phyloP scores from a whole-genome alignment of 192 early-diverging fungal genomes.

The Coemansia umbellata region DNA sequence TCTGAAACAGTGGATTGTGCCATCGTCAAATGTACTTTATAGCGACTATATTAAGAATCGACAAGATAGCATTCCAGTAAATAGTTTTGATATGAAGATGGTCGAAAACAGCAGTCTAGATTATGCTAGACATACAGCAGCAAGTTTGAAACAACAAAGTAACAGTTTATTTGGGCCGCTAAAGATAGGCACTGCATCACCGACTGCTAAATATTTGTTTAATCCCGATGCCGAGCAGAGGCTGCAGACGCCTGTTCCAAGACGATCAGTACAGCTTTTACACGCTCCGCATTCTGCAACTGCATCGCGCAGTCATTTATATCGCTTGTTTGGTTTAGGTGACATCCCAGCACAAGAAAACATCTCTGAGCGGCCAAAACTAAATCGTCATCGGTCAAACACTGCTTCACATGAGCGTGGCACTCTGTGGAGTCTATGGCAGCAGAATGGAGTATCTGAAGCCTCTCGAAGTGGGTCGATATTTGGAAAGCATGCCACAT shows the following conservation, averaged over 20 bases:
- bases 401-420: constrained; percentile 20
- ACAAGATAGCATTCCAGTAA: neutral
- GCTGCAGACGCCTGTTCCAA: constrained; percentile 22
- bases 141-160: too few species aligned
- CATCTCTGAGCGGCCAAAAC: too few species aligned
- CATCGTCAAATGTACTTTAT: constrained; percentile 30
- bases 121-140: constrained; percentile 2
- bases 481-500: neutral
- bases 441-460: neutral
- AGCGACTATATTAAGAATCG: constrained; percentile 23
- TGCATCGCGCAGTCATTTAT: constrained; percentile 4
- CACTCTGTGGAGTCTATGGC: constrained; percentile 34
- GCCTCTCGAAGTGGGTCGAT: neutral
- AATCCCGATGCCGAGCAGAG: constrained; percentile 1
- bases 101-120: neutral
- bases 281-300: constrained; percentile 11
- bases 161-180: too few species aligned
- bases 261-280: neutral
- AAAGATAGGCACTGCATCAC: neutral
- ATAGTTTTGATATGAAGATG: neutral
- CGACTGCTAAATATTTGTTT: neutral
- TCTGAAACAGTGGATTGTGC: constrained; percentile 42
- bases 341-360: too few species aligned
- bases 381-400: constrained; percentile 17
- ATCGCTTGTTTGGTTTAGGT: constrained; percentile 14